Conservation (phyloP, 202 grass and related monocot genomes). For the Miscanthus sacchariflorus region DNA sequence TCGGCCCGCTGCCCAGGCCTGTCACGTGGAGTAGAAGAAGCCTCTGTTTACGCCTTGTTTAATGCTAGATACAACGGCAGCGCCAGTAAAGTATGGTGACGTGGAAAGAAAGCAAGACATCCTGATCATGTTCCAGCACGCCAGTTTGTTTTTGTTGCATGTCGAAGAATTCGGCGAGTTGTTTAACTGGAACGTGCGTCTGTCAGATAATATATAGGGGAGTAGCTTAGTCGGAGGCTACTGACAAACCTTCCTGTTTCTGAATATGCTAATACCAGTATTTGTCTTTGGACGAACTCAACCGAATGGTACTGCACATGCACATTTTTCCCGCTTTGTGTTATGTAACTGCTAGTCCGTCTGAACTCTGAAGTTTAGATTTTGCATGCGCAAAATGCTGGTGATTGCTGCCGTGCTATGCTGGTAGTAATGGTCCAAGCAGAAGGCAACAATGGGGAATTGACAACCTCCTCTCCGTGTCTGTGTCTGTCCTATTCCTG, state of each 20-base stretch:
- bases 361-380: no score
- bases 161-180: neutral
- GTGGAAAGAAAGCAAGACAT: conserved; percentile 38
- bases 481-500: no score
- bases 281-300: neutral
- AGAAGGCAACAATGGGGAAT: neutral
- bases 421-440: neutral
- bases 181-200: neutral
- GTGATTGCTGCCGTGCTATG: no score
- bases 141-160: neutral
- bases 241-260: neutral
- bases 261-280: neutral
- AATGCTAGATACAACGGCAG: neutral
- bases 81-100: conserved; percentile 9
- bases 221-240: neutral
- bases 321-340: no score
- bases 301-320: neutral
- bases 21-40: conserved; percentile 16
- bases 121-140: conserved; percentile 35
- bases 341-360: no score
- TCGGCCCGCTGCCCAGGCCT: no score
- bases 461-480: no score
- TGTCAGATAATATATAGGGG: neutral
- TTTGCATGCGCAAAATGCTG: no score
- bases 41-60: conserved; percentile 17